phyloP scores from a whole-genome alignment of 1,284 basidiomycete genomes.

The Ustilago trichophora region DNA sequence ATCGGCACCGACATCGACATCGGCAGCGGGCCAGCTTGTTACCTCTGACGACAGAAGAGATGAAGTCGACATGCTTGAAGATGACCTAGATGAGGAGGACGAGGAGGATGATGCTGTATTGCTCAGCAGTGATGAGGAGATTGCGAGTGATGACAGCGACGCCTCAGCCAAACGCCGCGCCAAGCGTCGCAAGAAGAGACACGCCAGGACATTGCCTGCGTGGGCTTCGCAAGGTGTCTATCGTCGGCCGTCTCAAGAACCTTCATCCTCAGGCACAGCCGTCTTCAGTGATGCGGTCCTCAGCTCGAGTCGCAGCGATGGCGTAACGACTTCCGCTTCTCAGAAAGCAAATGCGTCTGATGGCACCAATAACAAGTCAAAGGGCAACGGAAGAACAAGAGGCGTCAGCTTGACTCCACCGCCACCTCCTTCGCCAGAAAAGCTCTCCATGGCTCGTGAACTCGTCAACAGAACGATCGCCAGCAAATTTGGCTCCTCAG shows the following conservation, averaged over 20 bases:
- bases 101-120: slow-evolving; percentile 7
- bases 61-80: neutral
- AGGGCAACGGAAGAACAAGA: slow-evolving; percentile 6
- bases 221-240: slow-evolving; percentile 17
- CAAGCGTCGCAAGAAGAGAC: slow-evolving; percentile 32
- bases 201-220: slow-evolving; percentile 5
- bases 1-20: neutral
- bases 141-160: slow-evolving; percentile 17
- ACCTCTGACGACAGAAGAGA: too few relatives aligned
- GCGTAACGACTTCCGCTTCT: neutral
- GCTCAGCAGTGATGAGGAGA: slow-evolving; percentile 21
- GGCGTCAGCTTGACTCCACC: slow-evolving; percentile 34
- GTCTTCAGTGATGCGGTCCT: neutral
- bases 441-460: slow-evolving; percentile 31
- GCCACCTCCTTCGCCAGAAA: slow-evolving; percentile 21
- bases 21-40: neutral
- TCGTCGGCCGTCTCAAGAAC: slow-evolving; percentile 14
- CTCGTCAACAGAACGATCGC: slow-evolving; percentile 30
- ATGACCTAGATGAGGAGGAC: slow-evolving; percentile 13
- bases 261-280: neutral
- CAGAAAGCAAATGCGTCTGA: neutral
- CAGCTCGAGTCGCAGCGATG: neutral
- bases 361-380: neutral
- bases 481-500: slow-evolving; percentile 3
- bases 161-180: slow-evolving; percentile 7